Evolutionary conservation across 2,329 filamentous ascomycete genomes (phyloP).

Genomic region (Fusarium scirpi): DNA sequence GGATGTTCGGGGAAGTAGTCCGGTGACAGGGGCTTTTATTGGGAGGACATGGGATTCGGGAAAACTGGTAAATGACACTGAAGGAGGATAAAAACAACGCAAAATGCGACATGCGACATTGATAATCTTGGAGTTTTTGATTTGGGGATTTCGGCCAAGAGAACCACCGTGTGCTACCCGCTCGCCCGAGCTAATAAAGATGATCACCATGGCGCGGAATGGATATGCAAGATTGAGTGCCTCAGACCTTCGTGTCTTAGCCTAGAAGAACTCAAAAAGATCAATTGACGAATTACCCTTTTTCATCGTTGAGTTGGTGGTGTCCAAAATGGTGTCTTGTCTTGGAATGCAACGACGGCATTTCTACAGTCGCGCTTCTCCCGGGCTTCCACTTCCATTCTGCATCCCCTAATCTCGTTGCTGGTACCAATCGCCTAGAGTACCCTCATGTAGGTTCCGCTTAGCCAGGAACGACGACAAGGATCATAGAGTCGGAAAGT

Average conservation of each 20-base stretch:
- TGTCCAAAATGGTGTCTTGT: background rate
- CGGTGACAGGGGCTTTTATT: constrained; percentile 35
- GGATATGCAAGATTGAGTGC: constrained; percentile 41
- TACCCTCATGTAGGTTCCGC: constrained; percentile 26
- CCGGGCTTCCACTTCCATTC: constrained; percentile 24
- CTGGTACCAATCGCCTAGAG: constrained; percentile 7
- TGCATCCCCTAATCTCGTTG: constrained; percentile 28
- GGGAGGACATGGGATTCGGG: constrained; percentile 29
- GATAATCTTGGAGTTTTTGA: constrained; percentile 1
- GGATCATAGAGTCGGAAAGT: constrained; percentile 24
- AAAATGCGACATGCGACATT: constrained; percentile 17
- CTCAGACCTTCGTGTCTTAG: constrained; percentile 15
- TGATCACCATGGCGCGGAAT: constrained; percentile 33
- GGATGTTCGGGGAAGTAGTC: constrained; percentile 34
- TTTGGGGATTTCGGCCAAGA: constrained; percentile 15
- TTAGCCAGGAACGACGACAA: constrained; percentile 35
- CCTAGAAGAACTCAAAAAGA: background rate
- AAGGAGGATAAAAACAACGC: constrained; percentile 26
- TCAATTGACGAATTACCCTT: background rate
- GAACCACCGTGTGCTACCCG: constrained; percentile 2
- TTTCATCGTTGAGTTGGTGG: background rate
- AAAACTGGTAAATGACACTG: constrained; percentile 32
- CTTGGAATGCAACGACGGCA: constrained; percentile 20
- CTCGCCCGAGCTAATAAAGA: constrained; percentile 15
- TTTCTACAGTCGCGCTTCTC: constrained; percentile 23